Evolutionary conservation across 345 rosid genomes (phyloP), one percentile per base, ranked within the genome.

Genomic region (Ailanthus altissimus): DNA sequence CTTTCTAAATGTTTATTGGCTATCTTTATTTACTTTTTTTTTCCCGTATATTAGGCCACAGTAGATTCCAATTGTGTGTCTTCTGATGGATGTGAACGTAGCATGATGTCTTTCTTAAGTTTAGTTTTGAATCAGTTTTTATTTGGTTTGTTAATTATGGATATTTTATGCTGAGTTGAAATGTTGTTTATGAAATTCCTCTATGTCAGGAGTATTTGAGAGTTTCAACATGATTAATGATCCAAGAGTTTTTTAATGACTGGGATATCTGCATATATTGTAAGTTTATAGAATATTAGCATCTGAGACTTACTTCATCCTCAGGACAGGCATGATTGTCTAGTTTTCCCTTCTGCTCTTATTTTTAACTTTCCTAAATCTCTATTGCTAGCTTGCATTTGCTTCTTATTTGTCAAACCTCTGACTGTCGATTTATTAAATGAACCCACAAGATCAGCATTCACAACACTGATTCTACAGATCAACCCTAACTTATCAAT

Each of bases 1-100:
- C 14, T 70, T 18, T 56, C 53, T 45, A 47, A 62, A 60, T 80
- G 70, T 77, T 1, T 25, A 16, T 1, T 71, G 75, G 47, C 67
- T 61, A 13, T 57, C 5, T 70, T 62, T 64, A 15, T 66, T 40
- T 12, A 21, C 28, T 67, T 67, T 32, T 60, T 2, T 72, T 60
- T 72, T 20, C 26, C 23, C 72, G 25, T 51, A 23, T 21, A 32
- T 23, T 7, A 28, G 57, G 23, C 3, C 13, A 54, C 6, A 12
- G 10, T n/a, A 54, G 45, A 20, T 51, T 16, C 43, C 60, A 32
- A 50, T 36, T 49, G 5, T 68, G 49, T 21, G 28, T 58, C 3
- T 59, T 13, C 14, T 59, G 13, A 67, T 15, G 0, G 26, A 49
- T 51, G 58, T 61, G 73, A 70, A 70, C 46, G 42, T 70, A 50